phyloP scores from a whole-genome alignment of 257 asterid genomes.

The Solanum sejunctum region DNA sequence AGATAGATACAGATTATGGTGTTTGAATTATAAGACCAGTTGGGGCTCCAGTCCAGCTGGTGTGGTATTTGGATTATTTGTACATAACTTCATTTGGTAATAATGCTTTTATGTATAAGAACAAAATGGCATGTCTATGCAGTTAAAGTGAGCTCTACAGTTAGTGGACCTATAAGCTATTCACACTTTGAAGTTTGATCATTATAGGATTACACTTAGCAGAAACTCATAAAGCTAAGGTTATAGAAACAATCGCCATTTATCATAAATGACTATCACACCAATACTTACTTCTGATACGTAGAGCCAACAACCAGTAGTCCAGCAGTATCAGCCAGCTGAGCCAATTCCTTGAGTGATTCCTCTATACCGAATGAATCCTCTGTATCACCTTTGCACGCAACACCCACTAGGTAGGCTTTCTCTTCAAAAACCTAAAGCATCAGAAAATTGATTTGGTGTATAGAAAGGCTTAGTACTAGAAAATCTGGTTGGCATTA shows the following conservation, averaged over 20 bases:
- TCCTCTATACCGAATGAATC: constrained; percentile 72
- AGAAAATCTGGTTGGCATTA: background rate
- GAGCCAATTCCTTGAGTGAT: constrained; percentile 76
- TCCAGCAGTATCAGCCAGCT: constrained; percentile 98
- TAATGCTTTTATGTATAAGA: no score
- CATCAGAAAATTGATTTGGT: background rate
- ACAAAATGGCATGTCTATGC: background rate
- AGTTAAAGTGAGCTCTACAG: background rate
- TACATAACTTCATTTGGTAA: no score
- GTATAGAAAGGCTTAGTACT: background rate
- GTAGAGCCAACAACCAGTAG: constrained; percentile 82
- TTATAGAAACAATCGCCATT: background rate
- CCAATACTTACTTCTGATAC: constrained; percentile 56
- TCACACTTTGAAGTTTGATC: background rate
- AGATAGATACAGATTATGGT: no score
- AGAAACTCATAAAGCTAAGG: background rate
- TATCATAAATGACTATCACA: background rate
- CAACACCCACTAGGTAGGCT: constrained; percentile 80
- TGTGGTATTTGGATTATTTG: no score
- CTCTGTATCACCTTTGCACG: constrained; percentile 49
- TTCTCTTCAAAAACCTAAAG: constrained; percentile 83
- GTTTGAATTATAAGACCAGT: no score
- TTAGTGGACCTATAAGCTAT: background rate
- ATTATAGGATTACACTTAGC: background rate
- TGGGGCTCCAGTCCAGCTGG: no score